A percentile compares a stretch with the other conserved stretches of the same genome.
Conservation (phyloP, 768 basidiomycete genomes). For the Suillus cothurnatus region DNA sequence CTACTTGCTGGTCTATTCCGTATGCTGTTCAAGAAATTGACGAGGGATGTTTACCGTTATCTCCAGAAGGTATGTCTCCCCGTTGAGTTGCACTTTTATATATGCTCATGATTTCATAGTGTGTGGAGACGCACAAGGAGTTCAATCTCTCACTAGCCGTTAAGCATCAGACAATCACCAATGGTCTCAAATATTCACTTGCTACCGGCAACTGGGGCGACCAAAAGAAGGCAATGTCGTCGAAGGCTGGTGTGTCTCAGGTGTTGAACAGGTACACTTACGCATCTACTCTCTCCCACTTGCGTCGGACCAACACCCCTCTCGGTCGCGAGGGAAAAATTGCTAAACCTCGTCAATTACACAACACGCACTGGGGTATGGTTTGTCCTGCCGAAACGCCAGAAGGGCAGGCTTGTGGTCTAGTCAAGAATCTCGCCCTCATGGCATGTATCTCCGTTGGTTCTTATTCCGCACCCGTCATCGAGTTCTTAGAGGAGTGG, state of each 20-base stretch:
- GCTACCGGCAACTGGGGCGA: slow-evolving; percentile 99
- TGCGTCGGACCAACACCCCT: slow-evolving; percentile 97
- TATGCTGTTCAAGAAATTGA: slow-evolving; percentile 95
- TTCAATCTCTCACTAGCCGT: slow-evolving; percentile 92
- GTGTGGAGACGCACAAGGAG: slow-evolving; percentile 94
- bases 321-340: slow-evolving; percentile 99
- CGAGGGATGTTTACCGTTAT: slow-evolving; percentile 96
- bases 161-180: slow-evolving; percentile 96
- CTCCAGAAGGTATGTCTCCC: slow-evolving; percentile 79
- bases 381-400: slow-evolving; percentile 99
- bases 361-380: slow-evolving; percentile 99
- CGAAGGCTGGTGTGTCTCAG: slow-evolving; percentile 98
- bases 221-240: slow-evolving; percentile 97
- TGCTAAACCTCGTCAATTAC: slow-evolving; percentile 97
- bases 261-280: slow-evolving; percentile 99
- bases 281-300: slow-evolving; percentile 95
- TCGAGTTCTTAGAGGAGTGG: slow-evolving; percentile 99
- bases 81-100: neutral
- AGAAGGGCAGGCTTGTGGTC: slow-evolving; percentile 98
- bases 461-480: slow-evolving; percentile 92
- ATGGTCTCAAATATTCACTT: slow-evolving; percentile 96
- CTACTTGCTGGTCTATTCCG: slow-evolving; percentile 96
- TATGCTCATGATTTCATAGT: slow-evolving; percentile 48
- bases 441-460: slow-evolving; percentile 99
- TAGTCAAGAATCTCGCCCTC: slow-evolving; percentile 97